Evolutionary conservation across 2,329 filamentous ascomycete species (phyloP), one percentile per base, ranked within the genome.

Genomic region (Neofusicoccum umdonicola): DNA sequence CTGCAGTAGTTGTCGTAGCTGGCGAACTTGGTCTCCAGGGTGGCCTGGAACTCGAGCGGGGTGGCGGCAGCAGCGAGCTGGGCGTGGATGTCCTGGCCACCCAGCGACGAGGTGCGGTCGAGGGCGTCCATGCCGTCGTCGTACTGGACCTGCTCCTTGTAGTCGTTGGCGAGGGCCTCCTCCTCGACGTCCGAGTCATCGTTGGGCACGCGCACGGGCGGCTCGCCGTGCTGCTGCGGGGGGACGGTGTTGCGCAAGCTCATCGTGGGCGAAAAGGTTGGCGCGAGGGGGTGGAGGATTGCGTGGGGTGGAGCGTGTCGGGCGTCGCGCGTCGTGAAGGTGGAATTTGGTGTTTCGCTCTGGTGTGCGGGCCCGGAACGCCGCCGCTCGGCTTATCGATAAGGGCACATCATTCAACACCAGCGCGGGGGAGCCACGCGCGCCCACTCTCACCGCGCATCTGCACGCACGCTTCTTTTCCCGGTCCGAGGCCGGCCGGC

Each of bases 1-100:
- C 92, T 97, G 89, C 95, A 99, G 87, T 99, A 99, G 78, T 92
- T 92, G 83, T 99, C 95, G 85, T 99, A 99, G 83, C 93, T 97
- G 79, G 92, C 90, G 83, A 98, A 97, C 83, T 98, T 98, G 79
- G 92, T 91, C 81, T 98, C 95, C 64, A 99, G 86, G 39, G 93
- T 92, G 54, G 95, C 95, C 76, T 95, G 93, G 80, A 96, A 98
- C 78, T 99, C 95, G 70, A 99, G 85, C 60, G 95, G 95, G 74
- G 95, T 94, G 69, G 95, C 95, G 66, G 95, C 95, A 70, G 93
- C 92, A 69, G 89, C 89, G 68, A 99, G 86, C 78, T 95, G 91
- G 68, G 92, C 90, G 82, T 98, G 93, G 74, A 99, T 92, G 77
- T 98, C 95, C 79, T 96, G 92, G 79, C 92, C 90, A 78, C 88